Base-by-base conservation (phyloP, 176 grass and related monocot species). In the Aegilops bicornis region DNA sequence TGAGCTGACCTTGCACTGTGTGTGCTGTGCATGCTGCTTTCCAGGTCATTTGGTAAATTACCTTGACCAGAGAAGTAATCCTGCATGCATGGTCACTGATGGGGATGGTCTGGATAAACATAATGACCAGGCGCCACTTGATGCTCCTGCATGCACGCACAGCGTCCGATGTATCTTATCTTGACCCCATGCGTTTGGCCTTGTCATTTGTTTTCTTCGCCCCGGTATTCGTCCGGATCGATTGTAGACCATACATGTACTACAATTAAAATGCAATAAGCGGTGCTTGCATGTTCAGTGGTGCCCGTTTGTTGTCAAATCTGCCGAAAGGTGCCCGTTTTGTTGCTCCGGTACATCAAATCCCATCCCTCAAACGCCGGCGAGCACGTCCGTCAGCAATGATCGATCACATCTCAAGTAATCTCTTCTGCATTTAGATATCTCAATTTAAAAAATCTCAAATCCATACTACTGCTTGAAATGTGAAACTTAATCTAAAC, bases 101-200 rank as follows among this genome's bases (percentile, higher is more conserved):
- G 77, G 19, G 54, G 29, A 40, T 81, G 68, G 31, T 3, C 31
- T 31, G 32, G 19, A 72, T 83, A 63, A 72, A 75, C 43, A 80
- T 52, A 50, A 50, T 50, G 47, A 85, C 12, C 75, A 12, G 8
- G 27, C 56, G 56, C 76, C 84, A 89, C 42, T 74, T 89, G 80
- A 80, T 67, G 42, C 42, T 68, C 45, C 5, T 37, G 7, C 35
- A 29, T 54, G 39, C 85, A 87, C 66, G 40, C 36, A 61, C 71
- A 11, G 16, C 9, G 35, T n/a, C 20, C 68, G 23, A 65, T 79
- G 13, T 30, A 22, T n/a, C 40, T 35, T 39, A 25, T 22, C 54
- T 85, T 85, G 82, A 89, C 76, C 43, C 0, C 7, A 59, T 20
- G 3, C 67, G 32, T 35, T 29, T 76, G 69, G 31, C 43, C 33